Percentiles rank a stretch among this genome's conserved stretches.
phyloP scores from a whole-genome alignment of 2,329 filamentous ascomycete species.

The Hymenotorrendiella dingleyae region DNA sequence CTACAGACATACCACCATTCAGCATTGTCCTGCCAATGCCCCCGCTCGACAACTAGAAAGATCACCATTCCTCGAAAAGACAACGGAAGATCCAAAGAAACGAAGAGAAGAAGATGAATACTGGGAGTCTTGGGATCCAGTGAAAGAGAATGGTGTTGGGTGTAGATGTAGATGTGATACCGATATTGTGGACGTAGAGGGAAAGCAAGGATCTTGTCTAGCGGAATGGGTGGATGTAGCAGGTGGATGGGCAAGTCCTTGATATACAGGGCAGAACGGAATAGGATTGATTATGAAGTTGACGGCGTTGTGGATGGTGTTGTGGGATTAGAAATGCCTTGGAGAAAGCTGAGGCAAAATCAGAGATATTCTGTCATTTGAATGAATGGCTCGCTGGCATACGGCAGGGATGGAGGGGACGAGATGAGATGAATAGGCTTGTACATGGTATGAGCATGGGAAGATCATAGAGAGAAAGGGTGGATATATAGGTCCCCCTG shows the following conservation, averaged over 20 bases:
- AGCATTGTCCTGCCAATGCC: conserved; percentile 95
- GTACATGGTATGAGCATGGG: too few species aligned
- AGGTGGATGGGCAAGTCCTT: conserved; percentile 70
- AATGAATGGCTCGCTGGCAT: too few species aligned
- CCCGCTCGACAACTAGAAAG: conserved; percentile 79
- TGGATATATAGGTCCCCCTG: too few species aligned
- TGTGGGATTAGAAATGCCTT: too few species aligned
- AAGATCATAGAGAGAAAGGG: too few species aligned
- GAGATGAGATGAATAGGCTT: too few species aligned
- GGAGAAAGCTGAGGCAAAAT: too few species aligned
- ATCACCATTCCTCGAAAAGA: conserved; percentile 74
- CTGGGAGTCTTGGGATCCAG: conserved; percentile 81
- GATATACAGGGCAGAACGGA: conserved; percentile 15
- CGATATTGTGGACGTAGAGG: conserved; percentile 95
- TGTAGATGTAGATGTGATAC: conserved; percentile 96
- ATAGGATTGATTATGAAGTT: too few species aligned
- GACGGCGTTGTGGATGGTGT: too few species aligned
- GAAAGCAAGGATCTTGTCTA: conserved; percentile 92
- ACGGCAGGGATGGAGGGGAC: too few species aligned
- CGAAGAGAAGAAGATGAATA: conserved; percentile 91
- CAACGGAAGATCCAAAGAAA: conserved; percentile 74
- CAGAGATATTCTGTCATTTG: too few species aligned
- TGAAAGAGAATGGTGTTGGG: conserved; percentile 92
- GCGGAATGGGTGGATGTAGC: conserved; percentile 97
- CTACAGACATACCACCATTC: conserved; percentile 96